Evolutionary conservation across 768 basidiomycete species (phyloP), one percentile per base, ranked within the genome.

Genomic region (Tricholoma sp.): DNA sequence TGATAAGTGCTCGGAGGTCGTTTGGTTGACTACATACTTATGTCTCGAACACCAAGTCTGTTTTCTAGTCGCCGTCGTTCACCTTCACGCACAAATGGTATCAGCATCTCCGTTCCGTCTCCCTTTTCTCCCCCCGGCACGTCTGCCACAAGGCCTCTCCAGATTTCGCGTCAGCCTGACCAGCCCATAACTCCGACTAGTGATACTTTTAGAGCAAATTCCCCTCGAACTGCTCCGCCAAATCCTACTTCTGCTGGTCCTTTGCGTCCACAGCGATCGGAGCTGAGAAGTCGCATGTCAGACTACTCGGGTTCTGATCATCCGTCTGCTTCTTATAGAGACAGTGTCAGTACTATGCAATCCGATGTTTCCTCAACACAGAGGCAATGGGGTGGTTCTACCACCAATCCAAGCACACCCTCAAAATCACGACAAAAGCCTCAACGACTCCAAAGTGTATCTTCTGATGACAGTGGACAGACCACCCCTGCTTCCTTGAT

Each of bases 251-350:
- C 77, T 12, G 72, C 78, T 59, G 82, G 81, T 16, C 86, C 87
- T 16, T 74, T 80, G 51, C 80, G 87, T 49, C 88, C 88, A 12
- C 81, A 83, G 65, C 74, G 86, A 65, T 89, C 87, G 12, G 88
- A 87, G 50, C 70, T 84, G 39, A 78, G 88, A 67, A 74, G 73
- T 54, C 78, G 84, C 56, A 68, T 71, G 54, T 79, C 83, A 19
- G 84, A 86, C 50, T 73, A 81, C 60, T 78, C 80, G 43, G 71
- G 66, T 29, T 79, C 81, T 43, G 83, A 85, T 58, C 71, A 71
- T 58, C 73, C 72, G 46, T 68, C 47, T 50, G 27, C 27, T 50
- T 50, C 63, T 14, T 72, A 76, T 61, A 74, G 79, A 60, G 85
- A 86, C 64, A 84, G 80, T 62, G 68, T 74, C 50, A 78, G 76